Percentiles rank a stretch among this genome's conserved stretches.
Conservation (phyloP, 805 yeast species). For the Jamesozyma gamospora region DNA sequence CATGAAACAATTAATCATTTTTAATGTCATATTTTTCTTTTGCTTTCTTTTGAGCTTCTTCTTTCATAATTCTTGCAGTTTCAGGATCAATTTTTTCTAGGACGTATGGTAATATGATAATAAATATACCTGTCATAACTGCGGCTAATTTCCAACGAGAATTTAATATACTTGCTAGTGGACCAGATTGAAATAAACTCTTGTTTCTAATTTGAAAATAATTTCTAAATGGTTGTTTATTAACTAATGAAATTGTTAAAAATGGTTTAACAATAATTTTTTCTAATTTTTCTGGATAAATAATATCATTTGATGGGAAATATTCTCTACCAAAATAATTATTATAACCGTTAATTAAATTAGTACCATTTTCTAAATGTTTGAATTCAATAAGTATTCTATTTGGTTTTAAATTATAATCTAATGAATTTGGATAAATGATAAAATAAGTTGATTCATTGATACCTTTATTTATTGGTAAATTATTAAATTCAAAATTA, state of each 20-base stretch:
- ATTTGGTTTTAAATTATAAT: conserved; percentile 27
- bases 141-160: conserved; percentile 32
- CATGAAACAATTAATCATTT: too few species aligned
- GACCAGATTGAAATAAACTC: conserved; percentile 30
- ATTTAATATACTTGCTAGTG: conserved; percentile 29
- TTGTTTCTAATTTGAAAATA: conserved; percentile 28
- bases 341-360: conserved; percentile 16
- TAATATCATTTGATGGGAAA: conserved; percentile 26
- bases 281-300: conserved; percentile 24
- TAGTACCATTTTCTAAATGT: conserved; percentile 13
- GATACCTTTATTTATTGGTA: conserved; percentile 20
- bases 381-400: conserved; percentile 23
- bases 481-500: conserved; percentile 18
- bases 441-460: conserved; percentile 24
- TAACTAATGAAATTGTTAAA: conserved; percentile 19
- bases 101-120: conserved; percentile 27
- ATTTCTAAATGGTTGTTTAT: conserved; percentile 24
- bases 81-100: conserved; percentile 36
- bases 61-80: conserved; percentile 28
- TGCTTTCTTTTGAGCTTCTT: conserved; percentile 21
- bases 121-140: conserved; percentile 19
- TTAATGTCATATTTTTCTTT: conserved; percentile 14
- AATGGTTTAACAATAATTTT: conserved; percentile 13
- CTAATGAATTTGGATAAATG: conserved; percentile 21
- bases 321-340: conserved; percentile 28